phyloP scores from a whole-genome alignment of 2,329 filamentous ascomycete species.

The Fusarium sp. region DNA sequence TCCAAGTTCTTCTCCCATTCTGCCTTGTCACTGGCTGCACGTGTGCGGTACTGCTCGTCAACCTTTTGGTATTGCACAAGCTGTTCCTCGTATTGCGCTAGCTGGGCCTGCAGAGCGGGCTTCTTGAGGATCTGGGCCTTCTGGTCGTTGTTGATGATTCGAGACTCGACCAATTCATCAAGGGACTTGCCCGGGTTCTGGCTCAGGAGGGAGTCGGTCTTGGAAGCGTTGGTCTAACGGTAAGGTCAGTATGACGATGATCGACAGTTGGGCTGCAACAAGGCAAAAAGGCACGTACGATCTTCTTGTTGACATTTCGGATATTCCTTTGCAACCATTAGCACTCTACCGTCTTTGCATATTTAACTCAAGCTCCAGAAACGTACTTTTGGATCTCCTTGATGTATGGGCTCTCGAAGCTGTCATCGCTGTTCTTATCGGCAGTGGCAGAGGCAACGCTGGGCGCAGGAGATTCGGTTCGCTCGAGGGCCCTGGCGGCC shows the following conservation, averaged over 20 bases:
- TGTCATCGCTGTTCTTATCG: constrained; percentile 65
- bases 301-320: constrained; percentile 93
- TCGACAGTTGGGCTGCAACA: constrained; percentile 6
- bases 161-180: constrained; percentile 75
- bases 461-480: constrained; percentile 65
- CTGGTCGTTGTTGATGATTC: constrained; percentile 84
- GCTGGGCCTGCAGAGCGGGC: constrained; percentile 73
- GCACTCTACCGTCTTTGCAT: neutral
- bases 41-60: constrained; percentile 75
- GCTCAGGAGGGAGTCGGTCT: constrained; percentile 74
- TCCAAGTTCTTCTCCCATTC: constrained; percentile 68
- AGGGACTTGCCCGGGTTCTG: constrained; percentile 77
- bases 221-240: constrained; percentile 72
- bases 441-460: constrained; percentile 57
- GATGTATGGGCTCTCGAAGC: constrained; percentile 79
- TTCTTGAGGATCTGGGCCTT: constrained; percentile 82
- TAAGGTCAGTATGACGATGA: constrained; percentile 29
- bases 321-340: constrained; percentile 71
- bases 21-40: constrained; percentile 66
- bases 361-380: neutral
- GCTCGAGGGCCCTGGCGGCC: constrained; percentile 60
- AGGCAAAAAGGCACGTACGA: constrained; percentile 67
- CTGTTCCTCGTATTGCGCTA: constrained; percentile 78
- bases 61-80: constrained; percentile 79
- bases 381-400: constrained; percentile 90